A percentile compares a stretch with the other conserved stretches of the same genome.
phyloP scores from a whole-genome alignment of 495 filamentous ascomycete genomes.

The Trichoderma asperelloides region DNA sequence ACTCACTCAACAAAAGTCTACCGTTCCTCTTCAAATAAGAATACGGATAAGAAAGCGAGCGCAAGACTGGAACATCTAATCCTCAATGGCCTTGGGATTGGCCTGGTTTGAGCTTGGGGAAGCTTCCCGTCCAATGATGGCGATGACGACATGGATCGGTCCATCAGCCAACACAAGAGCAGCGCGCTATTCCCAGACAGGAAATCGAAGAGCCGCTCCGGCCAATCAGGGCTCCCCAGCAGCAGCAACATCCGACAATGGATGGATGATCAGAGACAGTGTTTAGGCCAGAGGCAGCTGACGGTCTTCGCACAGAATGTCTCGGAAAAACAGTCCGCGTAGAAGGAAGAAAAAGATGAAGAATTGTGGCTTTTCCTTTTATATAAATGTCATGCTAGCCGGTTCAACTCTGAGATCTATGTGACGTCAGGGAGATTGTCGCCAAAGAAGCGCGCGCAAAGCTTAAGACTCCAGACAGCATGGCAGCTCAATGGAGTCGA shows the following conservation, averaged over 20 bases:
- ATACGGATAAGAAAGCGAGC: not conserved
- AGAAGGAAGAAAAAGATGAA: not conserved
- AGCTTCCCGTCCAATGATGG: not conserved
- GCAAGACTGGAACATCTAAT: not conserved
- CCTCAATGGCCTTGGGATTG: not conserved
- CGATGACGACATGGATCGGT: conserved; percentile 5
- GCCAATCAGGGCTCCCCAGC: not conserved
- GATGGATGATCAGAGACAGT: not conserved
- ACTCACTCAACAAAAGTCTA: not conserved
- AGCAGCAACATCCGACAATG: not conserved
- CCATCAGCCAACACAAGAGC: not conserved
- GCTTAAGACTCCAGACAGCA: not conserved
- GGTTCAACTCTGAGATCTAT: not conserved
- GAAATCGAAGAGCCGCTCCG: not conserved
- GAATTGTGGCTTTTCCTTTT: not conserved
- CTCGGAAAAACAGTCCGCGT: not conserved
- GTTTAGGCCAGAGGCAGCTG: not conserved
- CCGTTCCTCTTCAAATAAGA: not conserved
- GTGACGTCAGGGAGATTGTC: not conserved
- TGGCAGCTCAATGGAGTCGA: not conserved
- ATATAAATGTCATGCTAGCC: not conserved
- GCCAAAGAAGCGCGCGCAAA: not conserved
- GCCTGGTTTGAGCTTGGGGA: not conserved
- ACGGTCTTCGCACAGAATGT: not conserved
- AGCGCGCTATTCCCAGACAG: not conserved